Evolutionary conservation across 75 land plant genomes (phyloP).

Genomic region (Ceratopteris richardii): DNA sequence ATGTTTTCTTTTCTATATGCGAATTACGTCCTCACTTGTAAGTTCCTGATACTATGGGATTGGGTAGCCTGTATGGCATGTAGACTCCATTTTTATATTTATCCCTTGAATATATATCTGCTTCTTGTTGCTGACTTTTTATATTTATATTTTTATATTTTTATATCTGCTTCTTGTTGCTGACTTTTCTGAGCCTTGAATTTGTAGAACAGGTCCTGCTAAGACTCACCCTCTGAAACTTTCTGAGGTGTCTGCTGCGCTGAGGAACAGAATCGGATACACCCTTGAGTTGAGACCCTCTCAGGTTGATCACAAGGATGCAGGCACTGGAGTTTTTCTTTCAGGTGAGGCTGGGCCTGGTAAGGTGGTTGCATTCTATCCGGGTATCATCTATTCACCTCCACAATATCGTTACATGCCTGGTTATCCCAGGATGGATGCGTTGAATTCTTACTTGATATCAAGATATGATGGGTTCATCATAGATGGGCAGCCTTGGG

Average conservation of each 20-base stretch:
- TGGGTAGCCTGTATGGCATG: no score
- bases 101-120: no score
- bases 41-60: no score
- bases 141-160: no score
- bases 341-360: constrained; percentile 68
- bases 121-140: no score
- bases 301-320: constrained; percentile 59
- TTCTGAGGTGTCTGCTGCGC: constrained; percentile 40
- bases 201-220: constrained; percentile 64
- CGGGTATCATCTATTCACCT: constrained; percentile 85
- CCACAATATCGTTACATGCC: constrained; percentile 83
- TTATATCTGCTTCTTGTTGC: no score
- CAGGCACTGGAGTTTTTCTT: constrained; percentile 75
- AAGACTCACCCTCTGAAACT: constrained; percentile 45
- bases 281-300: constrained; percentile 64
- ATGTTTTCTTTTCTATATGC: no score
- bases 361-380: constrained; percentile 73
- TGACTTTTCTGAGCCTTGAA: background rate
- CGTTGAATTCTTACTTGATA: constrained; percentile 72
- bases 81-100: no score
- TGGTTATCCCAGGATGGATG: constrained; percentile 86
- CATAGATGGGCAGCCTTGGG: constrained; percentile 93
- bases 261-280: constrained; percentile 62
- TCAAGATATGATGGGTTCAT: constrained; percentile 88
- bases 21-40: no score